Percentiles rank a stretch among this genome's conserved stretches.
Conservation (phyloP, 2,329 filamentous ascomycete genomes). For the Fusarium coicis region DNA sequence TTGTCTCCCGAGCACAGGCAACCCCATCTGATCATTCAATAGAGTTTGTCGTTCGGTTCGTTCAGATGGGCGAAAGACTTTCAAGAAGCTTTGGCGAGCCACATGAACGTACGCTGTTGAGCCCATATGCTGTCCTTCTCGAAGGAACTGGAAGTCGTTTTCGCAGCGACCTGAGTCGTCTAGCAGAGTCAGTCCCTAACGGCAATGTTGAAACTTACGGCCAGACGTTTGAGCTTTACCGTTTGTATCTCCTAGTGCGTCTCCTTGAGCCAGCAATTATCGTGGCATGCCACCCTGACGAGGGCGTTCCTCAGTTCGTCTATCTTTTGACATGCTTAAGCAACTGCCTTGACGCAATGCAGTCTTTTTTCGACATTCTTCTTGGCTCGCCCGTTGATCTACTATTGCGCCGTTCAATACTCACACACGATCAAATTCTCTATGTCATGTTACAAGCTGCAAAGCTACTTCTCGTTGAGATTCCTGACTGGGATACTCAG, state of each 20-base stretch:
- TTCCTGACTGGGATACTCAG: constrained; percentile 38
- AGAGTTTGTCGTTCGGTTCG: constrained; percentile 50
- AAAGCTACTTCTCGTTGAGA: constrained; percentile 38
- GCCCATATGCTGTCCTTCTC: constrained; percentile 48
- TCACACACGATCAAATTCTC: constrained; percentile 34
- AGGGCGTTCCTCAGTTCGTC: constrained; percentile 40
- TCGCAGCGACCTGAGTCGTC: constrained; percentile 47
- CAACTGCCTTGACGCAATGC: constrained; percentile 50
- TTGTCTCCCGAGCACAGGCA: constrained; percentile 42
- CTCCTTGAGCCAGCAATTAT: constrained; percentile 54
- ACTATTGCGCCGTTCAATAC: constrained; percentile 28
- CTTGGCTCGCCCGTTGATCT: constrained; percentile 45
- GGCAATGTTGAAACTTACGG: constrained; percentile 7
- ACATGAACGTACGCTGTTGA: constrained; percentile 41
- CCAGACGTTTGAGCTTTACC: constrained; percentile 44
- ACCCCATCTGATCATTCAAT: constrained; percentile 47
- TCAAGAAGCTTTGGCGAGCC: constrained; percentile 48
- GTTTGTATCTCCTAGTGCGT: constrained; percentile 51
- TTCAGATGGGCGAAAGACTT: constrained; percentile 50
- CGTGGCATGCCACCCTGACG: constrained; percentile 41
- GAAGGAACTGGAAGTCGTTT: constrained; percentile 49
- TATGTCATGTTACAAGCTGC: constrained; percentile 40
- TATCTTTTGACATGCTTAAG: constrained; percentile 49
- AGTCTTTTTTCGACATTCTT: constrained; percentile 48
- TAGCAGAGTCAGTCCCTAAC: constrained; percentile 45